Conservation (phyloP, 2,329 filamentous ascomycete genomes). For the Alternaria solani region DNA sequence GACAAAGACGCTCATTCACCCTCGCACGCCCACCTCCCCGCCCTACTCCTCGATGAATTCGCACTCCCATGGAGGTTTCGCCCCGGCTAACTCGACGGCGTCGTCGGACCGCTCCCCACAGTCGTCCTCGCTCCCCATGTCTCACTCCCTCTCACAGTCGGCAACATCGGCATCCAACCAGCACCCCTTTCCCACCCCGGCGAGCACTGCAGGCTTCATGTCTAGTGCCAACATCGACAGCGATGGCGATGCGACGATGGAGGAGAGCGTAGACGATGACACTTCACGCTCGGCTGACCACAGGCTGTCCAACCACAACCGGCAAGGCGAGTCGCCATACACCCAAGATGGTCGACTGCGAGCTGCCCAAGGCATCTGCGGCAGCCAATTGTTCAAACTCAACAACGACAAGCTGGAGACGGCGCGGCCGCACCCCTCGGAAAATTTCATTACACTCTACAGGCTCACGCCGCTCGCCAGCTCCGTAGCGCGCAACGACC, state of each 20-base stretch:
- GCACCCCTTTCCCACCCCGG: conserved; percentile 49
- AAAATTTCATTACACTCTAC: conserved; percentile 68
- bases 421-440: conserved; percentile 64
- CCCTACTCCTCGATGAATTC: conserved; percentile 58
- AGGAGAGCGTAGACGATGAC: conserved; percentile 43
- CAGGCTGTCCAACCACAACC: conserved; percentile 58
- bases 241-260: conserved; percentile 56
- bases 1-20: conserved; percentile 54
- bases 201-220: conserved; percentile 47
- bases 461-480: conserved; percentile 63
- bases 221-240: conserved; percentile 48
- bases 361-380: conserved; percentile 42
- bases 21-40: conserved; percentile 59
- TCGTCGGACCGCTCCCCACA: conserved; percentile 52
- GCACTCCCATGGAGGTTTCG: conserved; percentile 49
- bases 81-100: conserved; percentile 37
- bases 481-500: conserved; percentile 67
- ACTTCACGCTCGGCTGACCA: conserved; percentile 42
- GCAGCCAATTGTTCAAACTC: conserved; percentile 47
- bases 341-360: conserved; percentile 36
- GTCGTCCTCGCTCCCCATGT: conserved; percentile 53
- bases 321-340: conserved; percentile 47
- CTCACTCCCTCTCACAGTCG: conserved; percentile 46
- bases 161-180: conserved; percentile 40
- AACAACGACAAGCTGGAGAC: conserved; percentile 49